Percentiles rank a stretch among this genome's conserved stretches.
These are phyloP conservation scores for Syzygium syzygioides DNA, from an alignment of 441 rosid genomes.

Conservation along the genomic window DNA sequence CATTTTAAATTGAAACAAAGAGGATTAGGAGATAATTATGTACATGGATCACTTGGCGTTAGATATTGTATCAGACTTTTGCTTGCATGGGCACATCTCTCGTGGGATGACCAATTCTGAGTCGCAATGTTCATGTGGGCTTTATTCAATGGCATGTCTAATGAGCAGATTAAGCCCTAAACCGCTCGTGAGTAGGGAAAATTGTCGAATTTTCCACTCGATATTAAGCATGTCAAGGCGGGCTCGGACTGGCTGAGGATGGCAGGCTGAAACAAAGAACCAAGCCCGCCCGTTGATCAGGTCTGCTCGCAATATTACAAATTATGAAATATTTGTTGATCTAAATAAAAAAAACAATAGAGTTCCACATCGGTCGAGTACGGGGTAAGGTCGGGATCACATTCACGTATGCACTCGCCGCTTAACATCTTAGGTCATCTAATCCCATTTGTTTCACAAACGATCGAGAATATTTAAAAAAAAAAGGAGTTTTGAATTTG, in stretches of 20 bases:
- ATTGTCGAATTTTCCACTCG: not conserved
- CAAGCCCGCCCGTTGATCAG: accelerated
- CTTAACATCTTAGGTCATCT: not conserved
- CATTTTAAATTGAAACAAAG: not conserved
- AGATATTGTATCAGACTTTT: not conserved
- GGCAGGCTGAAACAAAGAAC: not conserved
- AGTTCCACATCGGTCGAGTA: not conserved
- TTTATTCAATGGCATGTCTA: not conserved
- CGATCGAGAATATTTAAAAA: not conserved
- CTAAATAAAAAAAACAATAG: not conserved
- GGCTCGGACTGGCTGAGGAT: not conserved
- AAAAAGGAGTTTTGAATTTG: not conserved
- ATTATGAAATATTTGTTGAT: not conserved
- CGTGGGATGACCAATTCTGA: not conserved
- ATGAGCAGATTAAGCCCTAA: not conserved
- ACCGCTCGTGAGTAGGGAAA: not conserved
- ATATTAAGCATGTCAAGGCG: not conserved
- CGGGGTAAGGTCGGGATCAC: not conserved
- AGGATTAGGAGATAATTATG: not conserved
- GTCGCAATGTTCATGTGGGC: not conserved
- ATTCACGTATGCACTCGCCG: accelerated
- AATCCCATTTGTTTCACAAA: not conserved
- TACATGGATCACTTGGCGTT: not conserved
- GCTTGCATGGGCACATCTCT: not conserved
- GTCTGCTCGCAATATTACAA: not conserved